Percentiles rank a stretch among this genome's conserved stretches.
These are phyloP conservation scores for Corinectria fuckeliana DNA, from an alignment of 2,329 filamentous ascomycete species.

Conservation along the genomic window DNA sequence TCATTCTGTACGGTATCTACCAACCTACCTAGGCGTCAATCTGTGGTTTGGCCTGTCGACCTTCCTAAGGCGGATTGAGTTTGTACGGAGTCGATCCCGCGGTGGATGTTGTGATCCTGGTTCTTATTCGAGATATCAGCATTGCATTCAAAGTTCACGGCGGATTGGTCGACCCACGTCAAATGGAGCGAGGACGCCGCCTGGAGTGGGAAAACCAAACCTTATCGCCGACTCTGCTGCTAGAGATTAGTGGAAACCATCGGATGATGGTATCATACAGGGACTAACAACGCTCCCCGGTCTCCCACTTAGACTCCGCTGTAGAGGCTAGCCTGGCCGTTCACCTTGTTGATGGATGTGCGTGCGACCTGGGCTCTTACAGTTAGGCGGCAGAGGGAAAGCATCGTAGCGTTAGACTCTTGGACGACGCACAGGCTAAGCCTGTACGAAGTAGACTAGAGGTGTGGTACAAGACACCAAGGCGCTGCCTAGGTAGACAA, in stretches of 20 bases:
- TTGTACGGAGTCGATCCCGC: not conserved
- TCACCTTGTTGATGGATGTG: conserved; percentile 1
- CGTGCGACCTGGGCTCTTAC: not conserved
- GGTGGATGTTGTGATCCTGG: not conserved
- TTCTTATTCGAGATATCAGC: not conserved
- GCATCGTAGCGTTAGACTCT: conserved; percentile 1
- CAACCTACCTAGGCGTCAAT: not conserved
- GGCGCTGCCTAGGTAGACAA: conserved; percentile 4
- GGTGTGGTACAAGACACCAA: conserved; percentile 2
- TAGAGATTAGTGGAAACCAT: conserved; percentile 2
- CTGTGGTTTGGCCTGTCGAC: not conserved
- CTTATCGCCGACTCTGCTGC: conserved; percentile 6
- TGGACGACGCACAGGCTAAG: conserved; percentile 10
- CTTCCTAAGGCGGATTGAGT: not conserved
- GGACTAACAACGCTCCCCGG: not conserved
- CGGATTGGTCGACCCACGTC: not conserved
- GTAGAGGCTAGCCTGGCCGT: conserved; percentile 2
- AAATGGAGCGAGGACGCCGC: not conserved
- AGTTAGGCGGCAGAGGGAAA: not conserved
- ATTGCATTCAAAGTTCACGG: not conserved
- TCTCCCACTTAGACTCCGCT: not conserved
- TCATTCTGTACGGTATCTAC: not conserved
- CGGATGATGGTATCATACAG: not conserved
- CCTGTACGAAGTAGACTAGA: too few species aligned
- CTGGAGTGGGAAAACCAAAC: conserved; percentile 1